Evolutionary conservation across 345 rosid species (phyloP).

Genomic region (Kandelia obovata): DNA sequence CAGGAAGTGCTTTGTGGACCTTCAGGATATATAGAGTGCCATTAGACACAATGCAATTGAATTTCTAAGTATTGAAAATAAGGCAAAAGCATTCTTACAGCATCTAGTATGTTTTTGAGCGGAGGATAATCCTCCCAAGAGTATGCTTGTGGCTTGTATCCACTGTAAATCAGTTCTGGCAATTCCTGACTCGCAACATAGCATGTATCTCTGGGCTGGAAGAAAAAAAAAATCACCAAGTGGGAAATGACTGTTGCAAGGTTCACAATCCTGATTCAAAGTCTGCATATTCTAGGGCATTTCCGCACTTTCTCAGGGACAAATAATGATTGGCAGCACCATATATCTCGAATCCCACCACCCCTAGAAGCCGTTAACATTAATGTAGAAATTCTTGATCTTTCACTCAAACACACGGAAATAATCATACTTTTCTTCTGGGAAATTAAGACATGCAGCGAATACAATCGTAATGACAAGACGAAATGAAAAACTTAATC

Average conservation of each 20-base stretch:
- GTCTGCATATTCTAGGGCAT: background rate
- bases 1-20: conserved; percentile 72
- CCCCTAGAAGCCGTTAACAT: background rate
- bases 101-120: conserved; percentile 62
- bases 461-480: background rate
- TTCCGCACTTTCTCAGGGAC: background rate
- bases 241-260: background rate
- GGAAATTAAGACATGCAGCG: background rate
- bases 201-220: conserved; percentile 82
- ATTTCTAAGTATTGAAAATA: background rate
- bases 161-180: conserved; percentile 60
- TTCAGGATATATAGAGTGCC: conserved; percentile 20
- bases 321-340: background rate
- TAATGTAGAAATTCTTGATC: background rate
- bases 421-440: background rate
- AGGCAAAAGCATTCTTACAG: conserved; percentile 32
- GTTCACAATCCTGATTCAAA: background rate
- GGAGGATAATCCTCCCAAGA: conserved; percentile 88
- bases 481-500: background rate
- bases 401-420: background rate
- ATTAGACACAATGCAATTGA: background rate
- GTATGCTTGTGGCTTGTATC: conserved; percentile 61
- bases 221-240: background rate
- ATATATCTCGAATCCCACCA: background rate
- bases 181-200: conserved; percentile 69